A percentile compares a stretch with the other conserved stretches of the same genome.
Conservation (phyloP, 140 eudicot species). For the Cichorium intybus region DNA sequence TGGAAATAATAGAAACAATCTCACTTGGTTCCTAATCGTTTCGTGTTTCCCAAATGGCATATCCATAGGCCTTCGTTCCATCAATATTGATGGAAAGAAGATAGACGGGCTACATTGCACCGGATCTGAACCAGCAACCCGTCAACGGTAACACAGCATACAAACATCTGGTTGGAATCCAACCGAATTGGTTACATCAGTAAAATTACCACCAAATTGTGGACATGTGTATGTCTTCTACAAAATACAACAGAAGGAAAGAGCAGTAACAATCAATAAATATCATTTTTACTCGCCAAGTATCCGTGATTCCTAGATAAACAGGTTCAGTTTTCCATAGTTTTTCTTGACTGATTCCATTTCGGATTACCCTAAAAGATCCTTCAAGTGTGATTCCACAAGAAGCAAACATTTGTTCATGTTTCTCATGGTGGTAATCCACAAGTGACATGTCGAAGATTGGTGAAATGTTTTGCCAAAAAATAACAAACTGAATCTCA, state of each 20-base stretch:
- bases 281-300: constrained; percentile 81
- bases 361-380: constrained; percentile 76
- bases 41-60: too few species aligned
- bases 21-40: too few species aligned
- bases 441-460: constrained; percentile 80
- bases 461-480: constrained; percentile 91
- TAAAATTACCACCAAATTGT: constrained; percentile 88
- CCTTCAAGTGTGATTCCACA: constrained; percentile 95
- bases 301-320: too few species aligned
- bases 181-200: constrained; percentile 85
- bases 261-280: constrained; percentile 59
- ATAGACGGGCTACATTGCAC: constrained; percentile 64
- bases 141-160: constrained; percentile 77
- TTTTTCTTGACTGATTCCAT: constrained; percentile 76
- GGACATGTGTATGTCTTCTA: constrained; percentile 89
- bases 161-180: constrained; percentile 88
- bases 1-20: too few species aligned
- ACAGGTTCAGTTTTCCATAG: constrained; percentile 75
- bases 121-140: constrained; percentile 75
- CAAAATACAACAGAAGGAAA: constrained; percentile 82
- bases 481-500: too few species aligned
- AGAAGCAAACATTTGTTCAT: constrained; percentile 92
- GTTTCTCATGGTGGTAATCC: constrained; percentile 82
- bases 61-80: too few species aligned
- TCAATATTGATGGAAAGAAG: too few species aligned